A percentile compares a stretch with the other conserved stretches of the same genome.
phyloP scores from a whole-genome alignment of 2,329 filamentous ascomycete genomes.

The Pestalotiopsis fici region DNA sequence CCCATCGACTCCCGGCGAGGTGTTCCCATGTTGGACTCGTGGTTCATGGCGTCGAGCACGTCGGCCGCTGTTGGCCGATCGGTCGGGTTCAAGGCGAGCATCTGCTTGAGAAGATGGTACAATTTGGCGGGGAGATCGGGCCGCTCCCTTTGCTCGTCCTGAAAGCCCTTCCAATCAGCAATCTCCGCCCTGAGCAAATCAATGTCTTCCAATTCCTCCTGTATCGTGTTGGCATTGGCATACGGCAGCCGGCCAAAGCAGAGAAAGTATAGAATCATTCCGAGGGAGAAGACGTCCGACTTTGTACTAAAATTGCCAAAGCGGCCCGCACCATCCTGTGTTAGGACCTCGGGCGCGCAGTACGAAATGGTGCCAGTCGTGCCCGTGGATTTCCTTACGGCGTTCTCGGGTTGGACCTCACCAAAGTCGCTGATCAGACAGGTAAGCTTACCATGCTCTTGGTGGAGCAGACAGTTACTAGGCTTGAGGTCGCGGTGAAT shows the following conservation, averaged over 20 bases:
- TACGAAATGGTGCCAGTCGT: slow-evolving; percentile 97
- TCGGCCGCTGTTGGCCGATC: slow-evolving; percentile 84
- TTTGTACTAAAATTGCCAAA: slow-evolving; percentile 96
- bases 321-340: slow-evolving; percentile 64
- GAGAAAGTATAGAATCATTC: slow-evolving; percentile 98
- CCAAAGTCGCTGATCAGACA: slow-evolving; percentile 98
- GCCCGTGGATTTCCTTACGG: slow-evolving; percentile 83
- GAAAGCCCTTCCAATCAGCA: slow-evolving; percentile 81
- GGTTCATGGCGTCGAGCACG: slow-evolving; percentile 77
- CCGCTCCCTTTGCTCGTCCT: slow-evolving; percentile 72
- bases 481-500: slow-evolving; percentile 97
- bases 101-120: slow-evolving; percentile 78
- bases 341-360: slow-evolving; percentile 91
- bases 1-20: slow-evolving; percentile 34
- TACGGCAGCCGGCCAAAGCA: slow-evolving; percentile 93
- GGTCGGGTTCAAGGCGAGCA: slow-evolving; percentile 75
- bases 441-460: slow-evolving; percentile 67
- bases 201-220: slow-evolving; percentile 91
- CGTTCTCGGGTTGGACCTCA: slow-evolving; percentile 86
- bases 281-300: slow-evolving; percentile 96
- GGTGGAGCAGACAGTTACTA: slow-evolving; percentile 89
- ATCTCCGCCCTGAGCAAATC: slow-evolving; percentile 86
- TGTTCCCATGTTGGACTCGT: slow-evolving; percentile 55
- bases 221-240: slow-evolving; percentile 75
- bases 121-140: slow-evolving; percentile 84